Base-by-base conservation (phyloP, 2,329 filamentous ascomycete genomes). In the Apiospora phragmitis region DNA sequence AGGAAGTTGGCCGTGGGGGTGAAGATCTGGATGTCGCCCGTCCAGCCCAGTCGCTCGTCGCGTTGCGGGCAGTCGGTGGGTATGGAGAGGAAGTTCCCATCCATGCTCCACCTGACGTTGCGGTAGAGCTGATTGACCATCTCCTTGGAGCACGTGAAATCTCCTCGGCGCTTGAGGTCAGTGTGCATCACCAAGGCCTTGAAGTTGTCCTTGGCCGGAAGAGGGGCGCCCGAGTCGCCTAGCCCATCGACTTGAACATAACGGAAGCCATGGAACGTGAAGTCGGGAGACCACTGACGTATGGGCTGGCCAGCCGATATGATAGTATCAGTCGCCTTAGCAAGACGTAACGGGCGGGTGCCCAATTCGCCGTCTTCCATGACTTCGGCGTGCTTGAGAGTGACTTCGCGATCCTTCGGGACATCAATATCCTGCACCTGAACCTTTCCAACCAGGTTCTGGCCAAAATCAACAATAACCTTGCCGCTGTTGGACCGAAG, bases 51-150 rank as follows among this genome's bases (percentile, higher is more conserved):
- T 0, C 84, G 77, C 74, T 86, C 84, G 68, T 86, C 84, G 12
- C 84, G 77, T 70, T 86, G 83, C 3, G 72, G 71, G n/a, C 70
- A 74, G 68, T 90, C 88, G 0, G 87, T 89, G 0, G 87, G 87
- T 2, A 89, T 79, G 0, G 82, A 84, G 0, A 89, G 70, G 72
- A 90, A 89, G 74, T 90, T 90, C 1, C 86, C 86, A 24, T 83
- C 81, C 84, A 88, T 88, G 5, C 82, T 83, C 87, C 87, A 89
- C 26, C 80, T 74, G 1, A 85, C 82, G 68, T 90, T 90, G 1
- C 82, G 70, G 74, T 90, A 86, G 3, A 90, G 81, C 49, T 84
- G 77, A 73, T 88, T 90, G n/a, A 90, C 72, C 18, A 83, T 75
- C 0, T 73, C 66, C 66, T 89, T 78, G 0, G 87, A 89, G 69